Base-by-base conservation (phyloP, 192 early-diverging fungal species). In the Coemansia sp. region DNA sequence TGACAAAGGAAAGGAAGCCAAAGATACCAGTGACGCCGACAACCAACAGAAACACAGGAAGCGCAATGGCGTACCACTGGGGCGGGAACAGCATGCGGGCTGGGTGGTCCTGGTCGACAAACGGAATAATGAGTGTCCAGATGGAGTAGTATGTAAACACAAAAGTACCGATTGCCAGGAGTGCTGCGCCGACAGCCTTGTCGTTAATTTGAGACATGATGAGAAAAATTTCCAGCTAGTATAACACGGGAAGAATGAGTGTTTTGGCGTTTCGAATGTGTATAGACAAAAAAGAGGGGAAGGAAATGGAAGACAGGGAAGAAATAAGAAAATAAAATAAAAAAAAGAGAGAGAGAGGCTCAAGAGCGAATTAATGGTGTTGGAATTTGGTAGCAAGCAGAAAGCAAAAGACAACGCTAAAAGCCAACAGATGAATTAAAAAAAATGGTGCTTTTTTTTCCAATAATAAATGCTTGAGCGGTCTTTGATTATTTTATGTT, bases 71-170 rank as follows among this genome's bases (percentile, higher is more conserved):
- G 73, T 90, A 94, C 76, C 89, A 88, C 50, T 87, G 84, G 28
- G 89, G 87, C 48, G 90, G 93, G 71, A 97, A 97, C 61, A 88
- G 92, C 29, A 66, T 69, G 50, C 90, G 89, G 28, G 92, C 67
- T 6, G 89, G 85, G 77, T 93, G 88, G 40, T 84, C 83, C 64
- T 85, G 85, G 69, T 92, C 91, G 10, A 94, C 88, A 61, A 96
- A 94, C 29, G 94, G 94, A 42, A 97, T 88, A 22, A 96, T 79
- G 33, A 97, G 84, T 1, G 91, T 90, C 95, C 95, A 97, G 54
- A 89, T 81, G 18, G 93, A 89, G 81, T 96, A 97, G 75, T 97
- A 97, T 52, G 85, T 64, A 74, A 95, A 96, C 48, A 94, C 88
- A 48, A 87, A 76, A 25, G 87, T 74, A 45, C 90, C 89, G 56